Conservation (phyloP, 805 yeast genomes). For the Barnettozyma wickerhamii region DNA sequence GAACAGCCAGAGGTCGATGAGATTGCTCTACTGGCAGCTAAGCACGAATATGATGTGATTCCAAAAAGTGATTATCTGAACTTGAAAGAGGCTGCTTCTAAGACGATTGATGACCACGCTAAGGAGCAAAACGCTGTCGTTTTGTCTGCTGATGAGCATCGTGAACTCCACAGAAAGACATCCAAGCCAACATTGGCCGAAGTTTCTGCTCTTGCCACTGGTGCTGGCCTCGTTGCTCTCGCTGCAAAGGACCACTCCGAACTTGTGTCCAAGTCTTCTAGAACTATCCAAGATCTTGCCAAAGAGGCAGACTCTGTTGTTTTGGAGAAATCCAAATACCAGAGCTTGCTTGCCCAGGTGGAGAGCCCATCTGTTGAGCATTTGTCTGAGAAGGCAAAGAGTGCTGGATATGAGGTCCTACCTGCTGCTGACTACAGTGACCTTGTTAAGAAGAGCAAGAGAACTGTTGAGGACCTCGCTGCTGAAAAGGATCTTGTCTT, state of each 20-base stretch:
- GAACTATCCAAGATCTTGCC: constrained; percentile 5
- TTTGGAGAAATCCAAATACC: constrained; percentile 4
- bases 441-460: constrained; percentile 2
- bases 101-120: constrained; percentile 23
- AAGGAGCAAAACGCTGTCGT: constrained; percentile 13
- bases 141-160: constrained; percentile 13
- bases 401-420: constrained; percentile 8
- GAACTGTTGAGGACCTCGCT: constrained; percentile 17
- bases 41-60: constrained; percentile 11
- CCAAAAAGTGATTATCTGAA: constrained; percentile 12
- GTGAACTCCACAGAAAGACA: constrained; percentile 10
- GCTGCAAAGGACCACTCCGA: constrained; percentile 2
- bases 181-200: constrained; percentile 10
- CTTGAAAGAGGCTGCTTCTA: constrained; percentile 13
- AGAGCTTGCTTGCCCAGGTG: constrained; percentile 7
- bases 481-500: constrained; percentile 23
- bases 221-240: constrained; percentile 7
- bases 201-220: constrained; percentile 12
- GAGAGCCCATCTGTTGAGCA: constrained; percentile 12
- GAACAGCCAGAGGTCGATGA: constrained; percentile 22
- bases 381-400: constrained; percentile 19
- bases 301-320: constrained; percentile 1
- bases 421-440: constrained; percentile 10
- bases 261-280: constrained; percentile 2
- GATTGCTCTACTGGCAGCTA: constrained; percentile 18